These are phyloP conservation scores for Liquidambar formosana DNA, from an alignment of 164 flowering plant species.

Conservation along the genomic window DNA sequence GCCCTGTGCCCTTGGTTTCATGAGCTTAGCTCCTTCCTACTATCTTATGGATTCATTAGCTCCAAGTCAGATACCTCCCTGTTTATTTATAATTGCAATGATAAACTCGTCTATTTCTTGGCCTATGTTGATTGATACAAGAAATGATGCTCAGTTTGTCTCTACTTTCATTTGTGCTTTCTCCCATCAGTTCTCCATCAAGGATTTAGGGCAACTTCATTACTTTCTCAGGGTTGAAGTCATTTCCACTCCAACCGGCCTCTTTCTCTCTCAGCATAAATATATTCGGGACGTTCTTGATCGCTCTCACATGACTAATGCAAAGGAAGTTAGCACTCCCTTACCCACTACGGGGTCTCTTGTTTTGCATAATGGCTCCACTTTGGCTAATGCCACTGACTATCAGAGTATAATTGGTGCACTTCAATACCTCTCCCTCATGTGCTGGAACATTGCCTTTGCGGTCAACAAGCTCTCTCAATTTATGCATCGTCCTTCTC, in stretches of 20 bases:
- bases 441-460: too few species aligned
- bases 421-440: too few species aligned
- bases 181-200: slow-evolving; percentile 7
- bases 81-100: not conserved
- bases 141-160: not conserved
- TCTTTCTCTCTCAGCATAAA: slow-evolving; percentile 4
- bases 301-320: too few species aligned
- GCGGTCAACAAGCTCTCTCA: too few species aligned
- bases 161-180: not conserved
- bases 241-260: not conserved
- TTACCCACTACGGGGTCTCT: too few species aligned
- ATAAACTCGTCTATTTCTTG: not conserved
- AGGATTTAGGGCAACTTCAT: slow-evolving; percentile 10
- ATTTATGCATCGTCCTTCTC: too few species aligned
- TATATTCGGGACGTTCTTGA: too few species aligned
- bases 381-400: too few species aligned
- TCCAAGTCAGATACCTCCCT: slow-evolving; percentile 8
- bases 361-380: too few species aligned
- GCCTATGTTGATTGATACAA: not conserved
- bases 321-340: too few species aligned
- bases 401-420: too few species aligned
- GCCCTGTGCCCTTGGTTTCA: slow-evolving; percentile 18
- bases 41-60: not conserved
- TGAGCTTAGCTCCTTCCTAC: not conserved
- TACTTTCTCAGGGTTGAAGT: slow-evolving; percentile 19